Evolutionary conservation across 305 asterid species (phyloP).

Genomic region (Rubia peregrina): DNA sequence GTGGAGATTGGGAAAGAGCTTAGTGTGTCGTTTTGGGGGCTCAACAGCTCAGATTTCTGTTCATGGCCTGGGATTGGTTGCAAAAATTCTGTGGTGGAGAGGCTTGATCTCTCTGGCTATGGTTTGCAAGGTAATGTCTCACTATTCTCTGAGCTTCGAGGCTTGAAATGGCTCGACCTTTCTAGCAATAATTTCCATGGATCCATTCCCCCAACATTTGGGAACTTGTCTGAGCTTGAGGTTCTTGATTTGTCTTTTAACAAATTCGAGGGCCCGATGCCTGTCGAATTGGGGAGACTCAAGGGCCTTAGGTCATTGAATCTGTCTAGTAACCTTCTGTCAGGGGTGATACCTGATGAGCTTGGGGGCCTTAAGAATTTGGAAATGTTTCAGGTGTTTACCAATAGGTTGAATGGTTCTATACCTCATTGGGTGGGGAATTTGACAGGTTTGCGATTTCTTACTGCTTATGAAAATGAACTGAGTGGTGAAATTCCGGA

Average conservation of each 20-base stretch:
- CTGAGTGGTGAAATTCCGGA: conserved; percentile 65
- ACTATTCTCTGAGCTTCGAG: conserved; percentile 65
- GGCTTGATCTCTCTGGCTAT: conserved; percentile 60
- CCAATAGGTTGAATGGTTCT: conserved; percentile 63
- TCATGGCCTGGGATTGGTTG: conserved; percentile 76
- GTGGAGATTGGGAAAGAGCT: conserved; percentile 55
- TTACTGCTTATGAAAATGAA: conserved; percentile 90
- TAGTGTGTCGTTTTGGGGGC: conserved; percentile 53
- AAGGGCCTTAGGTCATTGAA: conserved; percentile 53
- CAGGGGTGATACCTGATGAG: conserved; percentile 58
- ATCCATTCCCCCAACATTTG: conserved; percentile 54
- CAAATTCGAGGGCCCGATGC: conserved; percentile 53
- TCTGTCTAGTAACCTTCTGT: conserved; percentile 54
- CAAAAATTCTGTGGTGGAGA: conserved; percentile 58
- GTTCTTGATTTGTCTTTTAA: conserved; percentile 92
- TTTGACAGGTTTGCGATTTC: conserved; percentile 50
- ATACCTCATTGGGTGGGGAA: conserved; percentile 75
- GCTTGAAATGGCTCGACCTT: conserved; percentile 76
- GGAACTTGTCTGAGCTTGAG: conserved; percentile 57
- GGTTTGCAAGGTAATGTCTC: conserved; percentile 77
- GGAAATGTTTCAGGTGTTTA: conserved; percentile 60
- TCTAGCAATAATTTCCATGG: conserved; percentile 73
- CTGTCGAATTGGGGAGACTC: conserved; percentile 56
- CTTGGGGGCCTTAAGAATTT: conserved; percentile 45
- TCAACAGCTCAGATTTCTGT: conserved; percentile 51